Base-by-base conservation (phyloP, 1,284 basidiomycete genomes). In the Puccinia hordei region DNA sequence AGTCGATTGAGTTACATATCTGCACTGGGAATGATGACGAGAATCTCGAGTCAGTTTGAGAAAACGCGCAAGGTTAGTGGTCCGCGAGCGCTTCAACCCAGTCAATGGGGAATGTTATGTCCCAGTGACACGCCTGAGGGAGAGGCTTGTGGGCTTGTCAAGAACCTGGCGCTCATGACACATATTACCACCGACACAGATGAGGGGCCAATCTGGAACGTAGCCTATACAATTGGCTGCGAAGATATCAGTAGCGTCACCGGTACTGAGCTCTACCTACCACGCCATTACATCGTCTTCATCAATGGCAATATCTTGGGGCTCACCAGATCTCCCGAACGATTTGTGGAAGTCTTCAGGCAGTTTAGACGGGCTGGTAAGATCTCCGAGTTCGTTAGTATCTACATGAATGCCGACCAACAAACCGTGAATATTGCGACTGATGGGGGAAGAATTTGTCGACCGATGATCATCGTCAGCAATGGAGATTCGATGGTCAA, bases 161-260 rank as follows among this genome's bases (percentile, higher is more conserved):
- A 99, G 88, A 99, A 99, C 86, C 87, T 99, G 81, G 98, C 97
- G 1, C 89, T 99, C 59, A 99, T 99, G 95, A 99, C 98, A 2
- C 98, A 99, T 86, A 99, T 99, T 86, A 99, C 97, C 17, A 99
- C 98, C 33, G 97, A 99, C 86, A 95, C 96, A 24, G 95, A 97
- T 82, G 97, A 99, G 86, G 93, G 92, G 82, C 95, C 97, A 2
- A 93, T 99, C 81, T 90, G 94, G 83, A 90, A 91, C 81, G 88
- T 98, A 63, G 92, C 94, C 2, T 97, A 92, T 86, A 92, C 97
- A 90, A 90, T 99, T 38, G 98, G 97, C 10, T 63, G 46, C 82
- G 57, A 85, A 95, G 97, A 99, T 86, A 98, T 99, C 85, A 90
- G 90, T 83, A 88, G 95, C 53, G 90, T 92, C 66, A 98, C 96